Percentiles rank a stretch among this genome's conserved stretches.
These are phyloP conservation scores for Paraurostyla sp. DNA, from an alignment of 73 alveolate species.

Conservation along the genomic window DNA sequence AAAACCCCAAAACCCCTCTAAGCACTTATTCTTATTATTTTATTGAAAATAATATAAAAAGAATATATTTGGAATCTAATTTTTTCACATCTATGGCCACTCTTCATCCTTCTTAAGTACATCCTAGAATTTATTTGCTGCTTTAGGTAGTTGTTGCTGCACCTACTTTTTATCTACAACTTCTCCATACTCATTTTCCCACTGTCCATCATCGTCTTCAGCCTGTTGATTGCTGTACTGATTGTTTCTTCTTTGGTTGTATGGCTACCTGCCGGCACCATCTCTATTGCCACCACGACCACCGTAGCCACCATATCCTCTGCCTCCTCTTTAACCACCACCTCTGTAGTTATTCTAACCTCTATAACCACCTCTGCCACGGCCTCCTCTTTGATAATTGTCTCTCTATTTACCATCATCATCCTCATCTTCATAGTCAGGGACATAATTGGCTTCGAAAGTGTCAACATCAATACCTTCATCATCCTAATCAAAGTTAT, in stretches of 20 bases:
- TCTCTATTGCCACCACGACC: background rate
- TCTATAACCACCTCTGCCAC: constrained; percentile 37
- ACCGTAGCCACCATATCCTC: constrained; percentile 8
- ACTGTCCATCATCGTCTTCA: background rate
- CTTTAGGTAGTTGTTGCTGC: background rate
- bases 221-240: constrained; percentile 4
- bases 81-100: background rate
- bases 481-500: background rate
- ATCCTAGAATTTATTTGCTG: constrained; percentile 26
- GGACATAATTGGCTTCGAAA: constrained; percentile 41
- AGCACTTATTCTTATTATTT: too few relatives aligned
- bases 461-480: constrained; percentile 57
- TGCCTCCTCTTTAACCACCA: background rate
- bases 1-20: too few relatives aligned
- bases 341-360: constrained; percentile 1
- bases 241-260: background rate
- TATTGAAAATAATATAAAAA: too few relatives aligned
- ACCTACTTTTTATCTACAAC: constrained; percentile 7
- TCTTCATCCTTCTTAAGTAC: constrained; percentile 23
- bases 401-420: background rate
- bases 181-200: constrained; percentile 46
- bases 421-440: constrained; percentile 47
- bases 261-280: background rate
- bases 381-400: constrained; percentile 15
- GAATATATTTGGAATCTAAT: too few relatives aligned